phyloP scores from a whole-genome alignment of 257 asterid species.

The Plantago elongata region DNA sequence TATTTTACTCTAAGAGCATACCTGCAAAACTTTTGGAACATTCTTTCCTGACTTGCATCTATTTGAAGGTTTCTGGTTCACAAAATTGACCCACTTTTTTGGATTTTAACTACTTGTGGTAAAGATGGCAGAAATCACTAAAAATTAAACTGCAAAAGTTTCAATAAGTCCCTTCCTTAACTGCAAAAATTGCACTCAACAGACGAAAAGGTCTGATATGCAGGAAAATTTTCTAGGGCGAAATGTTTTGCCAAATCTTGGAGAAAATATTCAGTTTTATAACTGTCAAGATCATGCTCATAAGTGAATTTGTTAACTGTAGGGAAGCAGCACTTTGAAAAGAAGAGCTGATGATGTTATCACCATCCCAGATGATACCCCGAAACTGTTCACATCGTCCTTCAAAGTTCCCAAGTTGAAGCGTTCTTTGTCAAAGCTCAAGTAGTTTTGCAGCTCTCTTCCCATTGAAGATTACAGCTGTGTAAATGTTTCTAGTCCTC shows the following conservation, averaged over 20 bases:
- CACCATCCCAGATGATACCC: constrained; percentile 33
- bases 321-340: constrained; percentile 48
- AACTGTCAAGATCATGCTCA: no score
- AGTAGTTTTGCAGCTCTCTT: constrained; percentile 12
- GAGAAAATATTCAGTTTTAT: not conserved
- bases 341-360: constrained; percentile 38
- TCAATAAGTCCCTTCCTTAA: no score
- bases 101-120: no score
- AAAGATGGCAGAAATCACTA: no score
- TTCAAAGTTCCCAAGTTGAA: constrained; percentile 78
- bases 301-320: constrained; percentile 15
- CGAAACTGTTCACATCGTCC: constrained; percentile 63
- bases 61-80: not conserved
- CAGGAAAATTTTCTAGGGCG: not conserved
- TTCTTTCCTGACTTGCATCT: not conserved
- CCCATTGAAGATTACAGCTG: no score
- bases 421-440: constrained; percentile 24
- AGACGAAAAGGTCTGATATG: no score
- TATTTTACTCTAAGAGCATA: not conserved
- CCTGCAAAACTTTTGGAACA: not conserved
- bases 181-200: no score
- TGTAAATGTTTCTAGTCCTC: no score
- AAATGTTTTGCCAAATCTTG: not conserved
- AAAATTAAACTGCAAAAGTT: no score
- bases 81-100: not conserved